Base-by-base conservation (phyloP, 2,329 filamentous ascomycete species). In the Fusarium haematococcum region DNA sequence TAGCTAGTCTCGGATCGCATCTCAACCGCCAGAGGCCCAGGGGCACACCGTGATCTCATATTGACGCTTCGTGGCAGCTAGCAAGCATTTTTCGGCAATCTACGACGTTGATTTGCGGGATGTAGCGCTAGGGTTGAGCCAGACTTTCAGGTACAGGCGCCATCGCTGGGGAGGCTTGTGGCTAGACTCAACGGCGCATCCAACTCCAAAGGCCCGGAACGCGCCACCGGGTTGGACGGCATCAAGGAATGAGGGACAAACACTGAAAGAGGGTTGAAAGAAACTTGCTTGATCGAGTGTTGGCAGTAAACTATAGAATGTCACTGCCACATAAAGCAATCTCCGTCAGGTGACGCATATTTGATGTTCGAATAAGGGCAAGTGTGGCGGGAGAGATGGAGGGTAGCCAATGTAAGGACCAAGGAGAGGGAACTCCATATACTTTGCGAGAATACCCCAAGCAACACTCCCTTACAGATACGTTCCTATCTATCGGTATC, bases 261-360 rank as follows among this genome's bases (percentile, higher is more conserved):
- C 7, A 6, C 20, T 52, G 50, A 20, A 54, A 54, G 50, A 54
- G 50, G 50, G 18, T 33, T 54, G 50, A 54, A 20, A 18, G 10
- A 52, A 54, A 32, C 27, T 33, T 54, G 50, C 27, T 54, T 54
- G 50, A 54, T 33, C 10, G 18, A 54, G 18, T 20, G 50, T 20
- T 33, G n/a, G 50, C 11, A 32, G n/a, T 33, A n/a, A 54, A 54
- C 50, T 23, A 54, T 54, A 33, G n/a, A 23, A 54, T 33, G 50
- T 54, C 50, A 54, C 50, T 54, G 50, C 18, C 50, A 20, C n/a
- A n/a, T 14, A 54, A 32, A 54, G n/a, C 27, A 54, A 54, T 54
- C n/a, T 54, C 50, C 27, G 50, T 54, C 50, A 54, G 50, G 50
- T 54, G 50, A 54, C n/a, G 50, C 50, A 32, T n/a, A 54, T 54